These are phyloP conservation scores for Hypericum perforatum DNA, from an alignment of 345 rosid genomes.

Conservation along the genomic window DNA sequence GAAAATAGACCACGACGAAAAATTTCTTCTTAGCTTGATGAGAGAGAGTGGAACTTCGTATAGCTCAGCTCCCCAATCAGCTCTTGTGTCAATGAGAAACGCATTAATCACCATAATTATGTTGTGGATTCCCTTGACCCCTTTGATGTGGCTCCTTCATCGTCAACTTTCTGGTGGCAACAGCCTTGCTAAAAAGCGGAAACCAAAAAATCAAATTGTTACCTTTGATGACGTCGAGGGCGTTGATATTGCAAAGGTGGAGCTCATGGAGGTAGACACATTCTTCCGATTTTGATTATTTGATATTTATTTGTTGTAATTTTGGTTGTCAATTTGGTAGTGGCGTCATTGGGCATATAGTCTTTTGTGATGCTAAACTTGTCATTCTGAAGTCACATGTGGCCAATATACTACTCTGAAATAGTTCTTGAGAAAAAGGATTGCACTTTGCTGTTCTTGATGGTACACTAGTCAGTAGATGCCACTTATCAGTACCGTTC, in stretches of 20 bases:
- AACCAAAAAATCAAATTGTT: constrained; percentile 45
- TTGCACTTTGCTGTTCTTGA: too few species aligned
- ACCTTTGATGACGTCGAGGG: constrained; percentile 93
- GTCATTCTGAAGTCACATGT: too few species aligned
- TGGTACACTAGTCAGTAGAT: too few species aligned
- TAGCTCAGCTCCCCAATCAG: constrained; percentile 87
- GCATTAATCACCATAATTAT: constrained; percentile 56
- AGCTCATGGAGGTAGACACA: constrained; percentile 72
- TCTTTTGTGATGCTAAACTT: too few species aligned
- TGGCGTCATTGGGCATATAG: too few species aligned
- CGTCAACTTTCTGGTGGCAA: constrained; percentile 85
- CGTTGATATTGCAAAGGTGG: constrained; percentile 82
- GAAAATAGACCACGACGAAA: constrained; percentile 82
- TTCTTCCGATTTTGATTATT: constrained; percentile 3
- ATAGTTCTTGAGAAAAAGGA: too few species aligned
- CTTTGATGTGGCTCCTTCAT: constrained; percentile 94
- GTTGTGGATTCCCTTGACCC: constrained; percentile 82
- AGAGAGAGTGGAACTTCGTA: constrained; percentile 75
- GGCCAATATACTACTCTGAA: too few species aligned
- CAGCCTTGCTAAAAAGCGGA: constrained; percentile 70
- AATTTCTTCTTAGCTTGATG: constrained; percentile 82
- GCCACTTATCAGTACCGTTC: too few species aligned
- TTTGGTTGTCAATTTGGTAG: constrained; percentile 2
- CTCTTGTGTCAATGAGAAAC: constrained; percentile 54
- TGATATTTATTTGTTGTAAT: neutral